Base-by-base conservation (phyloP, 225 moss, liverwort and hornwort genomes). In the Neckera pumila region DNA sequence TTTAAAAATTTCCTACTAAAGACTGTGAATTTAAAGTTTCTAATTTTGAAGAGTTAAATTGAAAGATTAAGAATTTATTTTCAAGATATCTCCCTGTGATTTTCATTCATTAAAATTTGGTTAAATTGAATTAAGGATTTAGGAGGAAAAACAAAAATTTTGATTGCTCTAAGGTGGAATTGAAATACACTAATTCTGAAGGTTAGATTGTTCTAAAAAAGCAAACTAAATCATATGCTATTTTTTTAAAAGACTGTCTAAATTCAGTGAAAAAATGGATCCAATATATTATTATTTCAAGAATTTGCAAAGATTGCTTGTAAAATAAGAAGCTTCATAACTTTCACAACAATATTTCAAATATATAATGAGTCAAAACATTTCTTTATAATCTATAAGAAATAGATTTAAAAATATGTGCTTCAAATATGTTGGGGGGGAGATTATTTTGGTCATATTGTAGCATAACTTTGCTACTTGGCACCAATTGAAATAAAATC, bases 111-210 rank as follows among this genome's bases (percentile, higher is more conserved):
- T 7, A 38, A 25, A 67, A 13, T 22, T 38, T 69, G 14, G 0
- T 40, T 40, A 12, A 12, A 7, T 8, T 0, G 0, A 38, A 70
- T 8, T 23, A 22, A 3, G 7, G 1, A 40, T 14, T 25, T 23
- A 14, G 4, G 40, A 7, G 1, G 11, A 38, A 69, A 36, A 20
- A 22, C 1, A 12, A 23, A 7, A 13, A 22, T 23, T 3, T 23
- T 23, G 23, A 38, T 67, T n/a, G n/a, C 22, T 67, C 7, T 22
- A 13, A 69, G 13, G 7, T 69, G 21, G 13, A 23, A 38, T 38
- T 38, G 38, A 69, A 69, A 38, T 0, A 21, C 21, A 13, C 13
- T 38, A 69, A 69, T 38, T 0, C 8, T 23, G 13, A 69, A 0
- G 2, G 2, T 69, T 7, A 13, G 38, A 23, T 38, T 69, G 2